These are phyloP conservation scores for Paxillus involutus DNA, from an alignment of 768 basidiomycete genomes.

Conservation along the genomic window DNA sequence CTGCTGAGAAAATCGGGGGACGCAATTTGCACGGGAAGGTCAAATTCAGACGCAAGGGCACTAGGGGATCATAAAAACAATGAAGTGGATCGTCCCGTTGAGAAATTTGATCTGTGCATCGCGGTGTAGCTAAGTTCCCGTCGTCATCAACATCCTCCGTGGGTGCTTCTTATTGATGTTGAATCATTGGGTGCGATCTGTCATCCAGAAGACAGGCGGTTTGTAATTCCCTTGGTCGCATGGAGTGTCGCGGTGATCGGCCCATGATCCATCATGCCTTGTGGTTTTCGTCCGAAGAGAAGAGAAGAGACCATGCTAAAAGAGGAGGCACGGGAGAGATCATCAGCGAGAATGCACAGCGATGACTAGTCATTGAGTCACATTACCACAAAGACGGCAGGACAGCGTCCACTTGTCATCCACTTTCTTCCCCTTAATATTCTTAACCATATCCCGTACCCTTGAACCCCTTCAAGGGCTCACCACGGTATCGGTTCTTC, in stretches of 20 bases:
- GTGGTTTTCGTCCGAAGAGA: neutral
- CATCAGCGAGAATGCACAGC: constrained; percentile 11
- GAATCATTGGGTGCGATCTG: constrained; percentile 1
- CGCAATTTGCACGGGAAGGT: constrained; percentile 8
- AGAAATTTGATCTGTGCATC: too few relatives aligned
- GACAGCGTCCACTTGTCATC: too few relatives aligned
- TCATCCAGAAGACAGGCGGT: constrained; percentile 4
- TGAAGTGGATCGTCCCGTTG: neutral
- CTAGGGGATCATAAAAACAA: constrained; percentile 1
- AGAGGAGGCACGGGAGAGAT: too few relatives aligned
- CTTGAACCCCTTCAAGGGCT: neutral
- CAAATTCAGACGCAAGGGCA: neutral
- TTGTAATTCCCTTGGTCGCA: constrained; percentile 1
- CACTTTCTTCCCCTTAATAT: neutral
- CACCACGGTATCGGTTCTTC: neutral
- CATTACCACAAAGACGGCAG: neutral
- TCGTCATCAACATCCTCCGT: too few relatives aligned
- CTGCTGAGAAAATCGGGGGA: constrained; percentile 20
- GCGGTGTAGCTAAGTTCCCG: too few relatives aligned
- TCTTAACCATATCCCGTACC: neutral
- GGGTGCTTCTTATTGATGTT: constrained; percentile 11
- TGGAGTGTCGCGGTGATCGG: constrained; percentile 1
- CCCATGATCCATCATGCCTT: neutral
- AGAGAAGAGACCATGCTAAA: neutral
- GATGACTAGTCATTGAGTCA: constrained; percentile 1